Conservation (phyloP, 805 yeast genomes). For the Hermanozyma aechmeae region DNA sequence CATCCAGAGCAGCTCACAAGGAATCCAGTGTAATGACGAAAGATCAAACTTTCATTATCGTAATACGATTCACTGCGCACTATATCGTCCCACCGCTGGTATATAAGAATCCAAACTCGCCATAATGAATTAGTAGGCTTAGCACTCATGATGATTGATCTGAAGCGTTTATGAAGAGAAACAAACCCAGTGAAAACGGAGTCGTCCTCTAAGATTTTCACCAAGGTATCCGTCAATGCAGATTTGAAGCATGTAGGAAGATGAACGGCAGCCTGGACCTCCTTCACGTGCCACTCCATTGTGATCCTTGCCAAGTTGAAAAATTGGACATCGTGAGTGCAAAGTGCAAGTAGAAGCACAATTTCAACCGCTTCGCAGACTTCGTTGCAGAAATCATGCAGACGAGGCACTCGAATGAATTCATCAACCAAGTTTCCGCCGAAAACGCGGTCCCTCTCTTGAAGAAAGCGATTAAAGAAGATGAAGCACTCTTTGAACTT, state of each 20-base stretch:
- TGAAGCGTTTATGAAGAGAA: slow-evolving; percentile 61
- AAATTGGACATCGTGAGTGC: slow-evolving; percentile 42
- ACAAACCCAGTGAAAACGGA: slow-evolving; percentile 58
- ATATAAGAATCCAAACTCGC: slow-evolving; percentile 37
- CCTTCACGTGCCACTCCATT: slow-evolving; percentile 22
- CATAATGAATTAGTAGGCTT: slow-evolving; percentile 27
- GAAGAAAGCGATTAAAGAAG: slow-evolving; percentile 24
- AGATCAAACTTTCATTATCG: slow-evolving; percentile 36
- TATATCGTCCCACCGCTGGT: slow-evolving; percentile 37
- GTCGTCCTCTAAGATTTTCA: slow-evolving; percentile 21
- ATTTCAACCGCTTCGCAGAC: slow-evolving; percentile 38
- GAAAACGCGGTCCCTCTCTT: slow-evolving; percentile 13
- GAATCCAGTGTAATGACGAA: slow-evolving; percentile 64
- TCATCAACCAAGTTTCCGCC: slow-evolving; percentile 1
- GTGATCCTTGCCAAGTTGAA: slow-evolving; percentile 36
- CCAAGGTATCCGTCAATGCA: slow-evolving; percentile 14
- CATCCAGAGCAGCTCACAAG: slow-evolving; percentile 65
- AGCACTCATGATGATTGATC: slow-evolving; percentile 23
- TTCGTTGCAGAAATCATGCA: slow-evolving; percentile 10
- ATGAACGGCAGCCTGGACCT: slow-evolving; percentile 4
- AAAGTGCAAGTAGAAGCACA: slow-evolving; percentile 40
- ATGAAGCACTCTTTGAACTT: slow-evolving; percentile 27
- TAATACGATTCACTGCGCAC: slow-evolving; percentile 15
- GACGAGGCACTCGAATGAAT: not conserved
- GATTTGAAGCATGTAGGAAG: not conserved